Percentiles rank a stretch among this genome's conserved stretches.
Conservation (phyloP, 106 monocot genomes). For the Ottelia alismoides region DNA sequence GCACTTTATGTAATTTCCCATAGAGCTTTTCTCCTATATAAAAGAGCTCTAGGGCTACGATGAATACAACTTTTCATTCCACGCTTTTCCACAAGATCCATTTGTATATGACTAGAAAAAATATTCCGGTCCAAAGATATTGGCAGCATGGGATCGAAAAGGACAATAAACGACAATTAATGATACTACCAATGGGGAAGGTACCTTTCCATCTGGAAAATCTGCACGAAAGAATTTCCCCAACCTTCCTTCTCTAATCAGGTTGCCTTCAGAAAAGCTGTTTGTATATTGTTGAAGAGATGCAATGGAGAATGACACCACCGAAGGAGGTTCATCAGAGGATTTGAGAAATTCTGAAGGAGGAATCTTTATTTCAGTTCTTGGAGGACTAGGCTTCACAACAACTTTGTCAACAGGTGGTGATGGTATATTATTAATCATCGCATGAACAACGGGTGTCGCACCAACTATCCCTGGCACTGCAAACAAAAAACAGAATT, state of each 20-base stretch:
- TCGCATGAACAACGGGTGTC: conserved; percentile 19
- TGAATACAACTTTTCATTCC: no score
- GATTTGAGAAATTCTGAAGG: conserved; percentile 12
- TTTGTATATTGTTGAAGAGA: conserved; percentile 90
- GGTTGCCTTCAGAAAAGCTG: conserved; percentile 81
- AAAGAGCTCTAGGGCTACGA: no score
- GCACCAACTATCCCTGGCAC: no score
- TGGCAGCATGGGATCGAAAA: no score
- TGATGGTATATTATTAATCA: conserved; percentile 21
- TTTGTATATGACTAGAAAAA: no score
- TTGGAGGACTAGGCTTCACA: conserved; percentile 28
- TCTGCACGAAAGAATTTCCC: conserved; percentile 75
- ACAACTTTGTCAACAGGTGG: conserved; percentile 39
- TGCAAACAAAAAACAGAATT: no score
- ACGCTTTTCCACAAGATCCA: no score
- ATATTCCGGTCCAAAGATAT: no score
- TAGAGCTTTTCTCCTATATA: no score
- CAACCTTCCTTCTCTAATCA: conserved; percentile 59
- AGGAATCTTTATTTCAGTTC: conserved; percentile 11
- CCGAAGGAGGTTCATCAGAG: conserved; percentile 28
- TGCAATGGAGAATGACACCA: conserved; percentile 67
- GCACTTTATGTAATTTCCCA: no score
- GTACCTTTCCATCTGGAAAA: conserved; percentile 85
- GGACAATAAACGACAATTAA: no score
- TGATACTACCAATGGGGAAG: no score